Percentiles rank a stretch among this genome's conserved stretches.
Conservation (phyloP, 1,284 basidiomycete species). For the Mixia osmundae region DNA sequence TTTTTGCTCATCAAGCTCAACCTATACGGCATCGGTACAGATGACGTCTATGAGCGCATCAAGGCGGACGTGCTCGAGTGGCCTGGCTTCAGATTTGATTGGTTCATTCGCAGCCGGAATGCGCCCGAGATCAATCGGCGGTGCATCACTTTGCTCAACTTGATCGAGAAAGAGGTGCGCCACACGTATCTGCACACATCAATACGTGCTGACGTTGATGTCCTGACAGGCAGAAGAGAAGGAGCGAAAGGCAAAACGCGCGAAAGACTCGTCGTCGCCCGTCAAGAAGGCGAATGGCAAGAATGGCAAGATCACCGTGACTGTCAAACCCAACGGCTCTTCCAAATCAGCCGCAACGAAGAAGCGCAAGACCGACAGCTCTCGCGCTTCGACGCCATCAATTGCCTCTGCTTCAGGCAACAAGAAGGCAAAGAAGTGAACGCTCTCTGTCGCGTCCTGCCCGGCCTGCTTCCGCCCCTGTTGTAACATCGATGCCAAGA, state of each 20-base stretch:
- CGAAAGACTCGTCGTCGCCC: neutral
- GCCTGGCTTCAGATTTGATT: slow-evolving; percentile 49
- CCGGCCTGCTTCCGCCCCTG: no score
- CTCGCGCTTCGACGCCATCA: neutral
- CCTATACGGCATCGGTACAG: slow-evolving; percentile 73
- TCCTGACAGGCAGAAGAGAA: neutral
- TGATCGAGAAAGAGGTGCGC: slow-evolving; percentile 55
- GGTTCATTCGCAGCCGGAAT: slow-evolving; percentile 73
- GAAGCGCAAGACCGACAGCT: no score
- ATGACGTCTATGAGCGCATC: slow-evolving; percentile 86
- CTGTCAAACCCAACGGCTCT: no score
- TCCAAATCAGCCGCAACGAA: no score
- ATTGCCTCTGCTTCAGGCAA: no score
- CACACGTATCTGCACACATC: neutral
- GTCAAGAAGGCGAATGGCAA: neutral
- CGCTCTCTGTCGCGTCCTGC: no score
- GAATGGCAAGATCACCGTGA: no score
- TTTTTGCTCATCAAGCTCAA: slow-evolving; percentile 78
- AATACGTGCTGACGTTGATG: neutral
- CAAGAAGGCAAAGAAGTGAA: no score
- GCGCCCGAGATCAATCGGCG: slow-evolving; percentile 72
- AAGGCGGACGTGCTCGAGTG: slow-evolving; percentile 90
- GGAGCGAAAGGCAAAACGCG: neutral
- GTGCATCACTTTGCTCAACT: slow-evolving; percentile 65
- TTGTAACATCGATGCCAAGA: no score